Base-by-base conservation (phyloP, 192 early-diverging fungal species). In the Coemansia sp. region DNA sequence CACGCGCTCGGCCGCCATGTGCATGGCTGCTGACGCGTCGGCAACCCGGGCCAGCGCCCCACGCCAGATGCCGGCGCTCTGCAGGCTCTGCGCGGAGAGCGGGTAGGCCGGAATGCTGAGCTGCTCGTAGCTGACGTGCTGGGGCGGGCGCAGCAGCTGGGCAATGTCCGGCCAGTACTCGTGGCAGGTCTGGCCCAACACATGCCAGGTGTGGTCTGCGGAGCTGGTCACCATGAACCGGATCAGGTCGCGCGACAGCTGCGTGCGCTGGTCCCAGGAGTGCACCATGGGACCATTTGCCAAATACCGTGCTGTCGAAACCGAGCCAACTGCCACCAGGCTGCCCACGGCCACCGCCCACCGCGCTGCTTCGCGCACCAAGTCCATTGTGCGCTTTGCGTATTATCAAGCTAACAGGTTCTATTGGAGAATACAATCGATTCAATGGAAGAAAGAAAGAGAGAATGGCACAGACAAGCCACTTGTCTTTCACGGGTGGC, bases 241-340 rank as follows among this genome's bases (percentile, higher is more conserved):
- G n/a, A 73, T 7, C 23, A 73, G 3, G 12, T 73, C 70, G 26
- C 57, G 53, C 9, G 44, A 28, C 3, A 62, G 25, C 19, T 73
- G 58, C 7, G 59, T 66, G 3, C 45, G 43, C 8, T 25, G 51
- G 27, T 57, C 46, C 70, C 70, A 73, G 2, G 49, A 26, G 0
- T 43, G 10, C 15, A 42, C 25, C 19, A 15, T 15, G 4, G 63
- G 59, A 0, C 63, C 63, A 4, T 30, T 10, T 4, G 60, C 5
- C 1, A 54, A 3, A 32, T 45, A 70, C 20, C 45, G 32, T n/a
- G 31, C 1, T 1, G 26, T 43, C 9, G 55, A 55, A 21, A 29
- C n/a, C 3, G 53, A 8, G 9, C 10, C 14, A 1, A 55, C 42
- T 0, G 23, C 5, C 8, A 29, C 15, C 53, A 55, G 20, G 28